Evolutionary conservation across 805 yeast genomes (phyloP), one percentile per base, ranked within the genome.

Genomic region (Kodamaea kaohsiungensis): DNA sequence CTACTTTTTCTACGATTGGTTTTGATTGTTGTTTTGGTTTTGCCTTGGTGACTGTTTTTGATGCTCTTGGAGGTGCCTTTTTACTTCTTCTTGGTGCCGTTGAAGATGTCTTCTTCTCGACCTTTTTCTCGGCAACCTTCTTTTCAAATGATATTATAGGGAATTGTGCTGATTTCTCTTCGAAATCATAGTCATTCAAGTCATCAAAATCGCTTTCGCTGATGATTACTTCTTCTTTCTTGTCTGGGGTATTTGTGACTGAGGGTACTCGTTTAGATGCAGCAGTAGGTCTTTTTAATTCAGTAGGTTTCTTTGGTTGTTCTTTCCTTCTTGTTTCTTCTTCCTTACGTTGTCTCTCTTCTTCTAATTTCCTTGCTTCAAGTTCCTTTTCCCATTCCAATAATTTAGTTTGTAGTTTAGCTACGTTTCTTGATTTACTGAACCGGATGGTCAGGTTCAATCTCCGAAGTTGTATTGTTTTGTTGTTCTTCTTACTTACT

Each of bases 121-220:
- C 35, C 35, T 30, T 30, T 12, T 30, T 30, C 33, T 19, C 18
- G 5, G 30, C 48, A 9, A 27, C 16, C 37, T 52, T 46, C 15
- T 57, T 56, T 7, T 53, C 54, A 10, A 57, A 33, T 27, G 51
- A 51, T 10, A 60, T 50, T 19, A 54, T 55, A 9, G 63, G 61
- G 39, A 60, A 60, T 27, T 58, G 62, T 6, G 53, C 46, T 10
- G 55, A 61, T 17, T 56, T 56, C 19, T 48, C 53, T 25, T 39
- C 42, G 33, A 47, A 13, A 53, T 57, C 40, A 52, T 56, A 46
- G 35, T 55, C 52, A 27, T 63, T 70, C 47, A 74, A 60, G 50
- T 68, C 75, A 42, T 73, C 78, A 54, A 74, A 74, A 54, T 74
- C 78, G 16, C 74, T 68, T 35, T 70, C 77, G 51, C 70, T 67